A percentile compares a stretch with the other conserved stretches of the same genome.
Evolutionary conservation across 1,284 basidiomycete genomes (phyloP).

Genomic region (Austropuccinia psidii): DNA sequence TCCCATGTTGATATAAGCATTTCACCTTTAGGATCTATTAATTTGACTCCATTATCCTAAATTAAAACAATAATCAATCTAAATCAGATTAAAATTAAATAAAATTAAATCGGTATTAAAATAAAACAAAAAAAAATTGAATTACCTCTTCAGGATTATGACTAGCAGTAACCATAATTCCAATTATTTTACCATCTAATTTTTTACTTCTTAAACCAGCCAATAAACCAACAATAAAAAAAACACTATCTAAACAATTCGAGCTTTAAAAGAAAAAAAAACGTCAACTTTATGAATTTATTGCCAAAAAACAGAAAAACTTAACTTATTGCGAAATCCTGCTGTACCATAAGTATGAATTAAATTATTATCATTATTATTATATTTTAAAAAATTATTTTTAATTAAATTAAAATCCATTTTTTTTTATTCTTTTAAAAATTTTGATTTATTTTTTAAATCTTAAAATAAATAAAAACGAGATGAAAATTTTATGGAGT

Average conservation of each 20-base stretch:
- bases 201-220: constrained; percentile 84
- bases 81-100: constrained; percentile 9
- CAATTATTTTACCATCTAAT: constrained; percentile 79
- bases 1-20: constrained; percentile 99
- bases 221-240: constrained; percentile 86
- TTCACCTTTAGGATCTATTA: constrained; percentile 95
- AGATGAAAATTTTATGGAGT: too few relatives aligned
- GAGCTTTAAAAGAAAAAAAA: constrained; percentile 64
- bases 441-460: too few relatives aligned
- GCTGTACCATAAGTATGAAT: constrained; percentile 93
- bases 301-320: constrained; percentile 47
- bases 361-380: too few relatives aligned
- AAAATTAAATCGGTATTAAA: not conserved
- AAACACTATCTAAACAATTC: constrained; percentile 75
- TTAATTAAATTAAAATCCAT: too few relatives aligned
- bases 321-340: constrained; percentile 80
- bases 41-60: constrained; percentile 96
- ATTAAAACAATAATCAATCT: constrained; percentile 32
- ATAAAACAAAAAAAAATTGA: not conserved
- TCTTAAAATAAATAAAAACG: too few relatives aligned
- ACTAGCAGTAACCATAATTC: constrained; percentile 97
- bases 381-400: too few relatives aligned
- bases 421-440: too few relatives aligned
- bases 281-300: constrained; percentile 37
- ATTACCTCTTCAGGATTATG: constrained; percentile 90